Evolutionary conservation across 2,329 filamentous ascomycete genomes (phyloP), one percentile per base, ranked within the genome.

Genomic region (Botrytis elliptica): DNA sequence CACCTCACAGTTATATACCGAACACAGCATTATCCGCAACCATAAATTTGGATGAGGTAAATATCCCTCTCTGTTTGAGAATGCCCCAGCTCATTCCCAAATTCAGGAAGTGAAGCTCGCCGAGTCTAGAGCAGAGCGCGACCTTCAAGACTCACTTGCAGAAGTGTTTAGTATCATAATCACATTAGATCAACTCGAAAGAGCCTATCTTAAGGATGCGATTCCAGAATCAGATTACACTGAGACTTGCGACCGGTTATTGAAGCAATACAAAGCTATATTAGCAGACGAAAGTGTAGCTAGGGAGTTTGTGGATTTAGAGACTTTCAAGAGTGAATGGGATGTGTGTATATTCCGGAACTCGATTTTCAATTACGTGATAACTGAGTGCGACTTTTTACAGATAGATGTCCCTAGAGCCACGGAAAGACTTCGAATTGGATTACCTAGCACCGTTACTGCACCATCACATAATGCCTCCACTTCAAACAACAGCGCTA

Each of bases 141-240:
- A 99, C 81, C 87, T 98, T 1, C 94, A 98, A 82, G 96, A 98
- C 81, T 98, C 96, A 1, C 89, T 99, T 22, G 96, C 95, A 72
- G 96, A 99, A 83, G 91, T 99, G 38, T 99, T 98, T 84, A 97
- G 95, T 84, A 98, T 99, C 77, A 95, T 99, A 55, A 89, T 98
- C 75, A 98, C 96, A 0, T 86, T 99, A 4, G 96, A 99, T 81
- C 94, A 97, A 76, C 88, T 99, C 2, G 96, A 99, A 81, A 97
- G 97, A 82, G 97, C 95, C 0, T 99, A 97, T 81, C 89, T 99
- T 57, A 97, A 97, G 81, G 96, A 99, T 86, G 95, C 94, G 36
- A 92, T 99, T 69, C 89, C 92, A 9, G 96, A 98, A 83, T 87
- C 88, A 70, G 95, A 98, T 80, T 99, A 99, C 83, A 97, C 95